Evolutionary conservation across 2,329 filamentous ascomycete species (phyloP).

Genomic region (Pyrenochaeta sp.): DNA sequence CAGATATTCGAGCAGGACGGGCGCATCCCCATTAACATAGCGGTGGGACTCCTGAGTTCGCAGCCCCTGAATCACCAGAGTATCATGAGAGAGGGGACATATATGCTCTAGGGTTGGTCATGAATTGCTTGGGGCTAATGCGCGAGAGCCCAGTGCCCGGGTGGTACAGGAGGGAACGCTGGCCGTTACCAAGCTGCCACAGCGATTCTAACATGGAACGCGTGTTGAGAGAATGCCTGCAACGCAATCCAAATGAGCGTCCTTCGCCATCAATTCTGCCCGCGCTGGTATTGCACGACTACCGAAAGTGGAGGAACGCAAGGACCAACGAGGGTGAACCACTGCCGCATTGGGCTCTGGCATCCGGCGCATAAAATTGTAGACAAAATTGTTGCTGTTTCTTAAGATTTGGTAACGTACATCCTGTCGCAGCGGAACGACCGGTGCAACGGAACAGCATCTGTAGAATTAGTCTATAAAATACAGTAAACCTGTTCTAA

Average conservation of each 20-base stretch:
- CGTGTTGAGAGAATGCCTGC: not conserved
- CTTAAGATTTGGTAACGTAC: no score
- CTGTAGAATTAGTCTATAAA: no score
- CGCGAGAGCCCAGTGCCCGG: not conserved
- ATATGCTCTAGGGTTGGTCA: slow-evolving; percentile 2
- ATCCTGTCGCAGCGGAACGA: no score
- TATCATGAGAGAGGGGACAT: slow-evolving; percentile 1
- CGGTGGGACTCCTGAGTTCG: not conserved
- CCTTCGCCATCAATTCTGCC: not conserved
- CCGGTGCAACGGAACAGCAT: no score
- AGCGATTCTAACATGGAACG: not conserved
- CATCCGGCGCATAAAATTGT: no score
- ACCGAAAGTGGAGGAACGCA: not conserved
- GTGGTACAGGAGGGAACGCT: not conserved
- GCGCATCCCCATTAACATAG: not conserved
- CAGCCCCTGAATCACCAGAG: not conserved
- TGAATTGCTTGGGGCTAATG: slow-evolving; percentile 11
- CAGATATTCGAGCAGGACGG: not conserved
- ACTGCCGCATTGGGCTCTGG: slow-evolving; percentile 6
- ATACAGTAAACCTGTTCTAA: no score
- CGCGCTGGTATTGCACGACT: slow-evolving; percentile 2
- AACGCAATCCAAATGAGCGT: not conserved
- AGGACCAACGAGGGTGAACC: not conserved
- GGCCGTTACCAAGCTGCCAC: not conserved
- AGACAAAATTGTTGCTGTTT: no score